Conservation (phyloP, 495 filamentous ascomycete species). For the Cercophora samala region DNA sequence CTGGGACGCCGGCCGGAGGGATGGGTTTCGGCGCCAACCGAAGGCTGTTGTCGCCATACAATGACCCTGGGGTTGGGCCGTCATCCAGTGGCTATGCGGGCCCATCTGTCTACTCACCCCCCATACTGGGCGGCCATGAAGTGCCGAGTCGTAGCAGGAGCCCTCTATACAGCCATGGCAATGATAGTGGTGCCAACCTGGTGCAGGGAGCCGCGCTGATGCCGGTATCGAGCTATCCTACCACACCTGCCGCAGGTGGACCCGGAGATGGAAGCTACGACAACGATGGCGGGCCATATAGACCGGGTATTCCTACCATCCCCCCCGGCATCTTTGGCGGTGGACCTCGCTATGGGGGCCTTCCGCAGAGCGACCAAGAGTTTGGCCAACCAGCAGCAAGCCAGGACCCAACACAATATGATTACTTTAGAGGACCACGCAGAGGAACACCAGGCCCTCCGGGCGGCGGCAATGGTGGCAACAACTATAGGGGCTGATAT, state of each 20-base stretch:
- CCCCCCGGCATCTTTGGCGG: background rate
- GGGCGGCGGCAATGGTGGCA: constrained; percentile 10
- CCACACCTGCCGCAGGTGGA: constrained; percentile 18
- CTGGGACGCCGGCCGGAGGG: constrained; percentile 41
- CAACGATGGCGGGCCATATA: constrained; percentile 25
- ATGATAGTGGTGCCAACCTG: constrained; percentile 45
- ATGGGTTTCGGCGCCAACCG: constrained; percentile 32
- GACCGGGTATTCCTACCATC: constrained; percentile 20
- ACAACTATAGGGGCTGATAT: background rate
- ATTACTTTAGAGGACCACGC: constrained; percentile 34
- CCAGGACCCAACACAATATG: constrained; percentile 32
- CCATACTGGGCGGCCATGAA: constrained; percentile 11
- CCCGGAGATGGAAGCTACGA: constrained; percentile 33
- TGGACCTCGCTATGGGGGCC: constrained; percentile 43
- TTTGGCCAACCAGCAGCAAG: constrained; percentile 31
- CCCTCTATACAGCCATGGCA: constrained; percentile 40
- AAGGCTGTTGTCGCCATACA: constrained; percentile 21
- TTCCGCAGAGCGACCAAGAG: constrained; percentile 45
- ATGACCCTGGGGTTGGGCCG: constrained; percentile 20
- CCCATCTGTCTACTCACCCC: constrained; percentile 1
- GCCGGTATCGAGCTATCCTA: constrained; percentile 35
- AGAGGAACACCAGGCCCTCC: constrained; percentile 16
- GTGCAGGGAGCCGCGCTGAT: constrained; percentile 42
- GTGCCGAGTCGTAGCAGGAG: constrained; percentile 30
- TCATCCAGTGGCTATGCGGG: constrained; percentile 11